Evolutionary conservation across 106 monocot genomes (phyloP), one percentile per base, ranked within the genome.

Genomic region (Triglochin maritima): DNA sequence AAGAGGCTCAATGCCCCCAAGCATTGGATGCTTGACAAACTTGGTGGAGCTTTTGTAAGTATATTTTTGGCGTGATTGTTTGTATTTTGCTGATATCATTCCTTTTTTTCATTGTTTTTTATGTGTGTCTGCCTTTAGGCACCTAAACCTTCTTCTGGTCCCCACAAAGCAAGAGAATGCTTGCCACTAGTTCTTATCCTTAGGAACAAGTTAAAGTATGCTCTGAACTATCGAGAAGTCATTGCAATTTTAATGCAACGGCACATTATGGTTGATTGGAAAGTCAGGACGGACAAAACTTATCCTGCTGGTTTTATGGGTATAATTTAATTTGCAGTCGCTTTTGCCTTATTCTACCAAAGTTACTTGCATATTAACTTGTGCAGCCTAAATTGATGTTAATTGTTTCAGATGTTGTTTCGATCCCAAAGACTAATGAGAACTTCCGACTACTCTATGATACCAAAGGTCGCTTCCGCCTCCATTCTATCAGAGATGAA

Each of bases 251-350:
- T 92, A 62, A 92, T 92, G 92, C 92, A 92, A 78, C 72, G 92
- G 13, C 87, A 81, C 74, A 81, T 92, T 0, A 74, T 85, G 87
- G 85, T 92, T 47, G 92, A 92, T 67, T 74, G 61, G 5, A 92
- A 92, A 60, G 85, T 92, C 67, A 82, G 87, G 47, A 92, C 92
- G n/a, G 87, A 92, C 81, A 85, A 87, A 71, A 92, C 82, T 2
- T 92, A 87, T 68, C 92, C 92, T 4, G 87, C 92, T 74, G 92
- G 92, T 60, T 92, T 92, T 74, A 92, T 92, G 92, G 92, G 92
- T 92, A 85, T 58, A 73, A 41, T 58, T 4, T 16, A 61, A 3
- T n/a, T 46, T 46, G 43, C 2, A 46, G 12, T 45, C 47, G 12
- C 2, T 46, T 45, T 7, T 12, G 6, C 46, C 47, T 45, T 44